phyloP scores from a whole-genome alignment of 2,329 filamentous ascomycete species.

The Torrubiella hemipterigena region DNA sequence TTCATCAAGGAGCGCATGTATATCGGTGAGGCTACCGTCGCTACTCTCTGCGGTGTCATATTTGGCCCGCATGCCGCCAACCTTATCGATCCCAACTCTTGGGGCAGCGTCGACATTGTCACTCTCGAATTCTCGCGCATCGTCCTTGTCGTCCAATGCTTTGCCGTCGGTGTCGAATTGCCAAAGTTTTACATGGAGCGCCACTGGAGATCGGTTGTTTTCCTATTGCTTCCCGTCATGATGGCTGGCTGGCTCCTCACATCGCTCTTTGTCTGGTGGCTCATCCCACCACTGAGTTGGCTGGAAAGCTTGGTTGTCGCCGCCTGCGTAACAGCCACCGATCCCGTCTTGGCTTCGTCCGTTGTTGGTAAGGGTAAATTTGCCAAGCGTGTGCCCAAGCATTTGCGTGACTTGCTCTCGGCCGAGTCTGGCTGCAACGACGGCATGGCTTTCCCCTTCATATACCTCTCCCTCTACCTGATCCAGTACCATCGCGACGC shows the following conservation, averaged over 20 bases:
- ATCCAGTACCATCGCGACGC: conserved; percentile 67
- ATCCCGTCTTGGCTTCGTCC: conserved; percentile 91
- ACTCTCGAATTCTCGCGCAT: conserved; percentile 84
- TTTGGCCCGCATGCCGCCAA: conserved; percentile 78
- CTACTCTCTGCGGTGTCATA: conserved; percentile 76
- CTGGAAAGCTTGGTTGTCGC: conserved; percentile 78
- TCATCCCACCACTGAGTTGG: conserved; percentile 70
- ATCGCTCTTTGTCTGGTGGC: conserved; percentile 89
- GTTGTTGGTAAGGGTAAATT: conserved; percentile 99
- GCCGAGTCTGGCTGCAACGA: conserved; percentile 98
- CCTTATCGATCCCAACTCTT: conserved; percentile 61
- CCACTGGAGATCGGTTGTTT: conserved; percentile 86
- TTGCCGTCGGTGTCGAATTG: conserved; percentile 82
- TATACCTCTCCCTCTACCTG: conserved; percentile 85
- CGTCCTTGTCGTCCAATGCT: conserved; percentile 84
- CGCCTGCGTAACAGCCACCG: conserved; percentile 92
- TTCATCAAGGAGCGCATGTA: conserved; percentile 98
- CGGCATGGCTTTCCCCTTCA: conserved; percentile 97
- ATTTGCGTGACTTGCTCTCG: conserved; percentile 87
- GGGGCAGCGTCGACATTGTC: conserved; percentile 77
- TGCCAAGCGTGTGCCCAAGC: conserved; percentile 91
- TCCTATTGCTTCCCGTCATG: conserved; percentile 91
- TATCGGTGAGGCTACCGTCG: conserved; percentile 95
- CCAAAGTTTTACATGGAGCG: conserved; percentile 94
- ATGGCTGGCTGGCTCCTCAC: conserved; percentile 90